Evolutionary conservation across 1,284 basidiomycete genomes (phyloP).

Genomic region (Sporisorium reilianum): DNA sequence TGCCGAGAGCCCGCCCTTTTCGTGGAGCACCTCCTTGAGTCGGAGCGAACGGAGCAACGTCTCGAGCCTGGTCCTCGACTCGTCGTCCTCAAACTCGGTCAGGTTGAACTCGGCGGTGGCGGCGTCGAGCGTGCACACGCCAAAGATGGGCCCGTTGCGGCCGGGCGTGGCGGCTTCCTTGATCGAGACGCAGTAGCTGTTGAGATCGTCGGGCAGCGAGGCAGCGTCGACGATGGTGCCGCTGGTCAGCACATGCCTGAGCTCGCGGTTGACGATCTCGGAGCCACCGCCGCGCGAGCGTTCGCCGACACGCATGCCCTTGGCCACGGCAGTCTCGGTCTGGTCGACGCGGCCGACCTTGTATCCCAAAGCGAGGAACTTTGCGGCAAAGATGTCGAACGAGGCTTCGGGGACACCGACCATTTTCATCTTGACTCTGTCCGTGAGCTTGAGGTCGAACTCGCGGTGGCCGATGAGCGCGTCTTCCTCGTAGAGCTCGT

Average conservation of each 20-base stretch:
- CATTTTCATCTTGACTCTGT: constrained; percentile 94
- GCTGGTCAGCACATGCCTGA: constrained; percentile 95
- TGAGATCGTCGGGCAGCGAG: constrained; percentile 90
- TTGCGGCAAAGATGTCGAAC: constrained; percentile 76
- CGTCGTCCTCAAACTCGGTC: constrained; percentile 89
- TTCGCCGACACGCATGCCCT: constrained; percentile 74
- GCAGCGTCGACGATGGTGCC: constrained; percentile 94
- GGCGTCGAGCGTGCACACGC: constrained; percentile 93
- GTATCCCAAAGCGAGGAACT: constrained; percentile 77
- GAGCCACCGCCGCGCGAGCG: constrained; percentile 72
- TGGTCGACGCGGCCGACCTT: constrained; percentile 97
- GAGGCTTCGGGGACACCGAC: constrained; percentile 95
- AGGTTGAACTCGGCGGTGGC: constrained; percentile 96
- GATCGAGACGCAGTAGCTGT: constrained; percentile 92
- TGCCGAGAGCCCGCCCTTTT: constrained; percentile 76
- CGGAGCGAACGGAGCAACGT: constrained; percentile 92
- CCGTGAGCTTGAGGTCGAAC: constrained; percentile 75
- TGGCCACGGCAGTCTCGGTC: constrained; percentile 85
- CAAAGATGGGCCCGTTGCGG: constrained; percentile 74
- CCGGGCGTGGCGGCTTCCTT: constrained; percentile 72
- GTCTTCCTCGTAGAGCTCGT: constrained; percentile 69
- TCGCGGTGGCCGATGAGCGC: constrained; percentile 69
- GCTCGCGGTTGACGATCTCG: constrained; percentile 75
- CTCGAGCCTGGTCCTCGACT: constrained; percentile 90
- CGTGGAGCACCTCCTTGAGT: constrained; percentile 91